phyloP scores from a whole-genome alignment of 345 rosid species.

The Dovyalis caffra region DNA sequence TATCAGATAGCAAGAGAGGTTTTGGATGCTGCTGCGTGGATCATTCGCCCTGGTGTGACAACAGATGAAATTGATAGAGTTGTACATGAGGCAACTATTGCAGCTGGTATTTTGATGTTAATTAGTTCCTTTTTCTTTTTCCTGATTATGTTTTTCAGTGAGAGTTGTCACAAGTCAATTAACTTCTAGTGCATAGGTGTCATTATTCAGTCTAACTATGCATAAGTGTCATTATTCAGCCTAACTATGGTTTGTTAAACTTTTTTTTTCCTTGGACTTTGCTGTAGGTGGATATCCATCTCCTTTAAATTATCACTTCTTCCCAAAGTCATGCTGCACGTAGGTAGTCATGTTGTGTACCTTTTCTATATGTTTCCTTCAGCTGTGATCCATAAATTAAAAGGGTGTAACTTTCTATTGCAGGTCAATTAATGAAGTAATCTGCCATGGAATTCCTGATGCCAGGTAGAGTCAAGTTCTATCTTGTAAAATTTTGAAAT shows the following conservation, averaged over 20 bases:
- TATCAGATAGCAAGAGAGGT: slow-evolving; percentile 81
- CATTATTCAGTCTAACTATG: too few relatives aligned
- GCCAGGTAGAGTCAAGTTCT: slow-evolving; percentile 55
- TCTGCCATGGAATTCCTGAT: slow-evolving; percentile 99
- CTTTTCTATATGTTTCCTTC: slow-evolving; percentile 11
- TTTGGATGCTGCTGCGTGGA: slow-evolving; percentile 83
- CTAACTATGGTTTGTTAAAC: not conserved
- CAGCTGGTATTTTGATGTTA: slow-evolving; percentile 54
- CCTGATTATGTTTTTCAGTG: not conserved
- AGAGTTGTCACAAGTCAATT: too few relatives aligned
- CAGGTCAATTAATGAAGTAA: slow-evolving; percentile 97
- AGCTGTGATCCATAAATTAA: slow-evolving; percentile 10
- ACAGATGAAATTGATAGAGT: slow-evolving; percentile 96
- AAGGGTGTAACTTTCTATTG: slow-evolving; percentile 22
- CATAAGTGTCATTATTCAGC: too few relatives aligned
- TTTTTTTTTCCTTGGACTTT: not conserved
- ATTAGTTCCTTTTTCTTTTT: not conserved
- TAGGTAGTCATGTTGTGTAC: slow-evolving; percentile 57
- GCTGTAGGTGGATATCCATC: slow-evolving; percentile 94
- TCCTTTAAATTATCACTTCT: slow-evolving; percentile 92
- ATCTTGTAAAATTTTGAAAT: not conserved
- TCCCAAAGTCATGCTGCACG: slow-evolving; percentile 99
- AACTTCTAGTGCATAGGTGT: too few relatives aligned
- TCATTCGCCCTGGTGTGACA: slow-evolving; percentile 79
- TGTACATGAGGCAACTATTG: slow-evolving; percentile 85